Base-by-base conservation (phyloP, 106 monocot genomes). In the Platanthera zijinensis region DNA sequence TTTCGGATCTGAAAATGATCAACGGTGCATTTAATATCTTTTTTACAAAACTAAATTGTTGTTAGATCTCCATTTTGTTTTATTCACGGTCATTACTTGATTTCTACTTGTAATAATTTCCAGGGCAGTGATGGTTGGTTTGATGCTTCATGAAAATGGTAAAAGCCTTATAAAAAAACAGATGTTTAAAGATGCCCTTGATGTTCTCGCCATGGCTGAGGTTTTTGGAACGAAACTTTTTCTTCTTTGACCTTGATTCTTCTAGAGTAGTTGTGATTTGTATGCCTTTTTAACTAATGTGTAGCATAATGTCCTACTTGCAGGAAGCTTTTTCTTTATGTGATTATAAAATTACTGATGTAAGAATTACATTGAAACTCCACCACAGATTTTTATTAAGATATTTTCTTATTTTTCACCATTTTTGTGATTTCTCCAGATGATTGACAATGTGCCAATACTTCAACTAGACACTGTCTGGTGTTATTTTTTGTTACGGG, bases 381-480 rank as follows among this genome's bases (percentile, higher is more conserved):
- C 48, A 25, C n/a, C 25, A 62, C 5, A 71, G 56, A 47, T 47
- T 3, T 45, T 22, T 21, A 7, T 50, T 15, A 57, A 25, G n/a
- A 32, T 15, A 19, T 67, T 64, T 18, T 71, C 18, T 30, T 2
- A 48, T 9, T 52, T 48, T 25, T 50, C 8, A 30, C 50, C 57
- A 15, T 67, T 57, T n/a, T 52, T 8, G 9, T 83, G 56, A 69
- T 78, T 11, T 19, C 4, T 28, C 48, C 84, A 94, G 94, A 89
- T 92, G 88, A 80, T 99, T 76, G 99, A 99, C 79, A 99, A 99
- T 79, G 80, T 92, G 12, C 94, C 94, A 15, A 99, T 99, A 68
- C 99, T 99, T 75, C 86, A 99, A 86, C 79, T 99, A 21, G 99
- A 99, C 80, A 94, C 76, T 28, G 99, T 99, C 1, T 99, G 99